These are phyloP conservation scores for Spathaspora boniae DNA, from an alignment of 805 yeast genomes.

Conservation along the genomic window DNA sequence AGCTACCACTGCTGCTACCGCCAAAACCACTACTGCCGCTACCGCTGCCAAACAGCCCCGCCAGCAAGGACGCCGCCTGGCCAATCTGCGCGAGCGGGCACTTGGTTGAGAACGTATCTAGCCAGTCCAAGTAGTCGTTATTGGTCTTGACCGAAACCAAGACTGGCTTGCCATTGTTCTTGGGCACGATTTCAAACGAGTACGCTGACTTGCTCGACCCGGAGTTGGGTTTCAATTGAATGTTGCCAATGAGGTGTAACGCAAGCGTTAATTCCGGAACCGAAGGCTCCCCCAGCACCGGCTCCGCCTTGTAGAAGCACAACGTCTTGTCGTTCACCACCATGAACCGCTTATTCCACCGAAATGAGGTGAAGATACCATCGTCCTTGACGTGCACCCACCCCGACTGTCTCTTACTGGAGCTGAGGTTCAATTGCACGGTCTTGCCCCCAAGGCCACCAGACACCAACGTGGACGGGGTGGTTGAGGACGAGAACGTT, in stretches of 20 bases:
- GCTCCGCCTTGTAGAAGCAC: constrained; percentile 71
- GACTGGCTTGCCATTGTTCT: constrained; percentile 54
- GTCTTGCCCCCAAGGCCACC: not conserved
- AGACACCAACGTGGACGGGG: not conserved
- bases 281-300: constrained; percentile 13
- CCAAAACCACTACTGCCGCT: constrained; percentile 4
- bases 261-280: constrained; percentile 37
- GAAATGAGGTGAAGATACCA: constrained; percentile 72
- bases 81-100: constrained; percentile 57
- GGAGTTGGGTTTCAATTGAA: constrained; percentile 58
- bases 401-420: constrained; percentile 51
- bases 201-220: constrained; percentile 41
- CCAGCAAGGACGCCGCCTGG: constrained; percentile 8
- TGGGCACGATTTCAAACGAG: constrained; percentile 74
- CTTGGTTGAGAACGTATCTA: constrained; percentile 78
- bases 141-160: constrained; percentile 74
- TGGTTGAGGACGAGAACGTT: not conserved
- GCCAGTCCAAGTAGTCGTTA: constrained; percentile 82
- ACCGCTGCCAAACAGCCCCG: constrained; percentile 1
- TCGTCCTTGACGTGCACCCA: constrained; percentile 94
- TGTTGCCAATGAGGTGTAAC: constrained; percentile 32
- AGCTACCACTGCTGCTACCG: constrained; percentile 2
- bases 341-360: constrained; percentile 90
- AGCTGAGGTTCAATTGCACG: constrained; percentile 13
- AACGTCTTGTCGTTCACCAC: constrained; percentile 72